Evolutionary conservation across 140 eudicot species (phyloP).

Genomic region (Bidens hawaiensis): DNA sequence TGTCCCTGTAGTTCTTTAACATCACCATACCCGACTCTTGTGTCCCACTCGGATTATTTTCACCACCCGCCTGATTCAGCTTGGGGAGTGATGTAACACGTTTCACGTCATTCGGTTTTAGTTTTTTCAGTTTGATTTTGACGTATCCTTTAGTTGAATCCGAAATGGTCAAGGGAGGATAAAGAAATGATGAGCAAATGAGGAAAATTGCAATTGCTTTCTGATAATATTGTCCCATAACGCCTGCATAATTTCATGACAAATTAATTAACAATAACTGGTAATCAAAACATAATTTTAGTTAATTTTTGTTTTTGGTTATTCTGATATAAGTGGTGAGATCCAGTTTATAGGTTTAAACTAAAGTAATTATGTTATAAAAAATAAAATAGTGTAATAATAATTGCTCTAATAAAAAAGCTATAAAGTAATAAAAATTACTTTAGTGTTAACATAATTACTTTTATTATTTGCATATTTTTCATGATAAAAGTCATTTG

Average conservation of each 20-base stretch:
- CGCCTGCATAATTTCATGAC: slow-evolving; percentile 25
- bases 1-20: slow-evolving; percentile 58
- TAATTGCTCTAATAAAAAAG: no score
- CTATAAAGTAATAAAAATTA: no score
- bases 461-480: no score
- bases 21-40: slow-evolving; percentile 35
- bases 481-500: no score
- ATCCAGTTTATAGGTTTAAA: no score
- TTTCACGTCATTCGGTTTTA: slow-evolving; percentile 35
- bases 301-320: background rate
- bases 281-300: background rate
- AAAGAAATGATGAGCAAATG: slow-evolving; percentile 33
- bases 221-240: slow-evolving; percentile 40
- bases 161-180: slow-evolving; percentile 36
- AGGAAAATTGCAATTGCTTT: slow-evolving; percentile 25
- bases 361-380: no score
- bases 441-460: no score
- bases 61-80: slow-evolving; percentile 24
- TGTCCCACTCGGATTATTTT: slow-evolving; percentile 23
- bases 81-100: slow-evolving; percentile 42
- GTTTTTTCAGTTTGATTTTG: slow-evolving; percentile 60
- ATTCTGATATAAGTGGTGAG: no score
- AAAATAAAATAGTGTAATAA: no score
- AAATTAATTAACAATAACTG: background rate
- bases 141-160: slow-evolving; percentile 48